Conservation (phyloP, 345 rosid genomes). For the Psidium guajava region DNA sequence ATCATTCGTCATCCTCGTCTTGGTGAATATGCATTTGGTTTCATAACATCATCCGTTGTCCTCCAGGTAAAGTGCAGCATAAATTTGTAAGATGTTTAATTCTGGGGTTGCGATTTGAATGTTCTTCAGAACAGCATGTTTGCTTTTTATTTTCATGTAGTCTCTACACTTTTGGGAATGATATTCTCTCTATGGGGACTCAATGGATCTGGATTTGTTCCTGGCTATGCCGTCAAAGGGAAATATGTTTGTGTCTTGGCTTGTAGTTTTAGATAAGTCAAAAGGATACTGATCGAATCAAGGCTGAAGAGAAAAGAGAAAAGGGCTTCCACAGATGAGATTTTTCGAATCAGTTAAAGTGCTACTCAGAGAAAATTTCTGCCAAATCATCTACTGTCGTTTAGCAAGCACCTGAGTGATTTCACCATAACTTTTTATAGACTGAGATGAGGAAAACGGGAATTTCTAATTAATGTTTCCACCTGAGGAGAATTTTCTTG, state of each 20-base stretch:
- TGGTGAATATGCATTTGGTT: constrained; percentile 89
- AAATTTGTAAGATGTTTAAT: not conserved
- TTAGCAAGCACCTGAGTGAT: not conserved
- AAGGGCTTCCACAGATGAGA: not conserved
- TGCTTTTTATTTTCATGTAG: not conserved
- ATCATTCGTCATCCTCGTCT: constrained; percentile 79
- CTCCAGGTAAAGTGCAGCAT: constrained; percentile 45
- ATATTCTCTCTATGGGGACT: not conserved
- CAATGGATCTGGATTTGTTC: not conserved
- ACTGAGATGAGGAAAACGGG: not conserved
- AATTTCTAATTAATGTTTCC: not conserved
- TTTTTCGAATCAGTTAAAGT: not conserved
- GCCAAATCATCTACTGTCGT: not conserved
- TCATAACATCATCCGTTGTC: constrained; percentile 66
- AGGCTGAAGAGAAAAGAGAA: not conserved
- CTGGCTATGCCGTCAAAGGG: not conserved
- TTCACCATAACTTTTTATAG: not conserved
- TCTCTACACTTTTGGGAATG: not conserved
- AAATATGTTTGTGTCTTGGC: not conserved
- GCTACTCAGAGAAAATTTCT: not conserved
- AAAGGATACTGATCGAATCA: not conserved
- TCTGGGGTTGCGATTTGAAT: not conserved
- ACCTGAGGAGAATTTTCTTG: not conserved
- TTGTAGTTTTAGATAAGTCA: not conserved
- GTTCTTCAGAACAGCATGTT: not conserved